Evolutionary conservation across 2,329 filamentous ascomycete genomes (phyloP), one percentile per base, ranked within the genome.

Genomic region (Pezicula carpinea): DNA sequence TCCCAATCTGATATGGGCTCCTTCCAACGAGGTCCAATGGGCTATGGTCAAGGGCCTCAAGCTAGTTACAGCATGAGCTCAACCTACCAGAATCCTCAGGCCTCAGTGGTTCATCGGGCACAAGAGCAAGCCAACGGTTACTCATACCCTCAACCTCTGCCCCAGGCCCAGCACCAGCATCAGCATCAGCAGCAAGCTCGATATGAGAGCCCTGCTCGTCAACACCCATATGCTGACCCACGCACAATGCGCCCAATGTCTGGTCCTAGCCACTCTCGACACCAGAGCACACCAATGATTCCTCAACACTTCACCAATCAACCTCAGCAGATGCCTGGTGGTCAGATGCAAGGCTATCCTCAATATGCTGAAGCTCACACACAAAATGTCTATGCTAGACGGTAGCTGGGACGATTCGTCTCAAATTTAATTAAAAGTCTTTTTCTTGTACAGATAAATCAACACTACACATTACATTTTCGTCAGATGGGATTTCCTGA

Each of bases 231-330:
- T 40, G 38, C 38, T 1, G 38, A 40, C 3, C 38, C 21, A 26
- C 18, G 38, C 13, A 19, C 19, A 40, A 14, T 40, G 38, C 38
- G 38, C 19, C 26, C 34, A 15, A 17, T 39, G 22, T 35, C 41
- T 7, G 18, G 19, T 21, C 33, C 43, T 7, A 34, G 46, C 10
- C 51, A 53, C 21, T 21, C 33, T 32, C 35, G 49, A 4, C 51
- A 53, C 15, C 46, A 51, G 34, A 51, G 48, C 14, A 49, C 46
- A 8, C 51, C 54, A 29, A 46, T 54, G 48, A 41, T 35, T 7
- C 36, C 13, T 13, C 34, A 65, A 43, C 71, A 68, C 43, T 66
- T 69, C 13, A n/a, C n/a, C 18, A 18, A 74, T 55, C 14, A 69
- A 58, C 51, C 70, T 64, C 23, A 38, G 35, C 35, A 6, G 15